Conservation (phyloP, 202 grass and related monocot species). For the Carex sylvatica region DNA sequence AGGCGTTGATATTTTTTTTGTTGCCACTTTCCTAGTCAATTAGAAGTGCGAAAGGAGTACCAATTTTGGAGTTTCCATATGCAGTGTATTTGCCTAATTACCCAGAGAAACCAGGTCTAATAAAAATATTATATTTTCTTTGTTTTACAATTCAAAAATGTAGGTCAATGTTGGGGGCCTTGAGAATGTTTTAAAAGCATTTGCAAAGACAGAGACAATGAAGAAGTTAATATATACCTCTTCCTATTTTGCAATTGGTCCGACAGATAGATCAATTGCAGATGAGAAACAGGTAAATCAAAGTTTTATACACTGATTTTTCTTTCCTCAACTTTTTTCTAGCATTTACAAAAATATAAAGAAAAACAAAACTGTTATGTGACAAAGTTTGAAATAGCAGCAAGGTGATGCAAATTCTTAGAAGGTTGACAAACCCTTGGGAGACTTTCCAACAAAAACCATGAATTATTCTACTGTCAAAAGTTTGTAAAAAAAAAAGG, state of each 20-base stretch:
- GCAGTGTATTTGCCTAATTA: background rate
- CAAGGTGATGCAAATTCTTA: background rate
- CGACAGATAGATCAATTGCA: slow-evolving; percentile 67
- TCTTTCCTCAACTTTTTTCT: background rate
- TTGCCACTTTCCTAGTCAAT: no score
- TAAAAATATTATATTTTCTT: background rate
- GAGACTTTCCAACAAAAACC: background rate
- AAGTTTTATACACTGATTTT: background rate
- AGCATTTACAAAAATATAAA: background rate
- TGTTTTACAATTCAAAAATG: background rate
- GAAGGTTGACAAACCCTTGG: background rate
- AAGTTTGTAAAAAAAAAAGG: background rate
- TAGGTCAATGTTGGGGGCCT: slow-evolving; percentile 89
- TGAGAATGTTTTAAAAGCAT: slow-evolving; percentile 69
- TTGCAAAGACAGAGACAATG: slow-evolving; percentile 49
- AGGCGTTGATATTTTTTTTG: background rate
- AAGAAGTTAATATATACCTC: slow-evolving; percentile 88
- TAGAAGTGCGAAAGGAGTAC: no score
- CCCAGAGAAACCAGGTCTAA: background rate
- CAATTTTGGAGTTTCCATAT: background rate
- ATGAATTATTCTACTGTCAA: background rate
- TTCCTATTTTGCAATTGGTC: slow-evolving; percentile 70
- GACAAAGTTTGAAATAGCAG: background rate
- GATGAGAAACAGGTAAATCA: slow-evolving; percentile 73
- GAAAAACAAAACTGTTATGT: background rate